phyloP scores from a whole-genome alignment of 331 rosid species.

The Telfairia occidentalis region DNA sequence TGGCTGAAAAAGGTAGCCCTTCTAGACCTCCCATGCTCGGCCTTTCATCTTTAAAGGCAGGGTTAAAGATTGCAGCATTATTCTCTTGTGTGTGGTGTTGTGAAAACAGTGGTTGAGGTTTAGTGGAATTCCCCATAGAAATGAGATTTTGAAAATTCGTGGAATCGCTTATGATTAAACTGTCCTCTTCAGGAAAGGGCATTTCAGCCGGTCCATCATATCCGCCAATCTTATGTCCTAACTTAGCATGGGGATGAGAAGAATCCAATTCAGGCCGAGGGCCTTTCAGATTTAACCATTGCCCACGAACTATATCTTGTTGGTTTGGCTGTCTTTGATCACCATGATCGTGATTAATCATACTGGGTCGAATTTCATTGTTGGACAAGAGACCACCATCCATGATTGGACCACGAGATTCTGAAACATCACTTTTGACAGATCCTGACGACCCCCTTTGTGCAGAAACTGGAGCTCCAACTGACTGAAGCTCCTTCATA shows the following conservation, averaged over 20 bases:
- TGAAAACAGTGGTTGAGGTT: slow-evolving; percentile 33
- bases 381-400: slow-evolving; percentile 30
- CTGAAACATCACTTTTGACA: slow-evolving; percentile 38
- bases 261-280: slow-evolving; percentile 41
- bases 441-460: slow-evolving; percentile 57
- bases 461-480: slow-evolving; percentile 91
- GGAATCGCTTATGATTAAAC: slow-evolving; percentile 50
- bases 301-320: slow-evolving; percentile 42
- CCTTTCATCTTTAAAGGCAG: slow-evolving; percentile 51
- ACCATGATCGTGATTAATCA: slow-evolving; percentile 32
- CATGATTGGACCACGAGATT: slow-evolving; percentile 30
- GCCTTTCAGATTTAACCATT: slow-evolving; percentile 41
- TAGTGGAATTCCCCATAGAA: slow-evolving; percentile 42
- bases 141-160: slow-evolving; percentile 34
- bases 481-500: slow-evolving; percentile 91
- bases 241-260: slow-evolving; percentile 33
- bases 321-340: slow-evolving; percentile 37
- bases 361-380: slow-evolving; percentile 25
- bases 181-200: slow-evolving; percentile 66
- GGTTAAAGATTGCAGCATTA: slow-evolving; percentile 43
- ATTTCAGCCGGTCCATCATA: slow-evolving; percentile 42
- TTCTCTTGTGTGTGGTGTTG: slow-evolving; percentile 39
- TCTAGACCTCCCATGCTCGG: slow-evolving; percentile 51
- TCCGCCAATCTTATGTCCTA: slow-evolving; percentile 37
- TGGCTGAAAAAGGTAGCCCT: slow-evolving; percentile 41